phyloP scores from a whole-genome alignment of 441 rosid species.

The Gossypium schwendimanii region DNA sequence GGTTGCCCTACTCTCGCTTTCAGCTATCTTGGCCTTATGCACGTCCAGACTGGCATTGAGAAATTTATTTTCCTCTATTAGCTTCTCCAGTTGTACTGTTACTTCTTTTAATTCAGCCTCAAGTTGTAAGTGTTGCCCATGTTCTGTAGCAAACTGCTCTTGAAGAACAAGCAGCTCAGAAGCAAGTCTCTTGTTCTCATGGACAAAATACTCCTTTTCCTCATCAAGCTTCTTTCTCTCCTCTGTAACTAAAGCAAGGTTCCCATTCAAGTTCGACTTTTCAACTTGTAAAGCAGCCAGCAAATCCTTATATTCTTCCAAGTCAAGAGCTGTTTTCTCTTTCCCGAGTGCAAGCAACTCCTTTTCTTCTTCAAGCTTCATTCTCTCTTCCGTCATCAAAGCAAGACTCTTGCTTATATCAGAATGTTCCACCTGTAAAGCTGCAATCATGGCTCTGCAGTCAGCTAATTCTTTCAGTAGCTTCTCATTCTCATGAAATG shows the following conservation, averaged over 20 bases:
- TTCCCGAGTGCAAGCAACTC: constrained; percentile 37
- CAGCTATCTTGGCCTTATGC: constrained; percentile 36
- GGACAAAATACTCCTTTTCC: constrained; percentile 38
- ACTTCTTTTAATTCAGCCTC: constrained; percentile 47
- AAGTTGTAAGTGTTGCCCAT: constrained; percentile 31
- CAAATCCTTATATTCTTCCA: constrained; percentile 35
- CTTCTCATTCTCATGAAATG: constrained; percentile 45
- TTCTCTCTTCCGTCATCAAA: constrained; percentile 33
- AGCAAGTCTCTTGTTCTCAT: constrained; percentile 52
- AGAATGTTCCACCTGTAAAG: constrained; percentile 50
- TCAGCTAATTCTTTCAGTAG: constrained; percentile 52
- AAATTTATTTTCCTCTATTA: constrained; percentile 45
- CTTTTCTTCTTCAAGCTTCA: constrained; percentile 56
- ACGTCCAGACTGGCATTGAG: constrained; percentile 41
- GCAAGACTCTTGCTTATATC: constrained; percentile 39
- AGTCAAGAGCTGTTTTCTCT: constrained; percentile 29
- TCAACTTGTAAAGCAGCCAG: constrained; percentile 38
- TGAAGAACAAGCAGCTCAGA: constrained; percentile 51
- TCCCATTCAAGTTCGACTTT: constrained; percentile 36
- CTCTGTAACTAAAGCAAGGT: constrained; percentile 32
- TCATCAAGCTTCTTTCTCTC: constrained; percentile 43
- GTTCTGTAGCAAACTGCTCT: constrained; percentile 47
- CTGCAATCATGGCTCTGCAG: constrained; percentile 41
- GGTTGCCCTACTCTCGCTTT: constrained; percentile 26
- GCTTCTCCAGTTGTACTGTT: constrained; percentile 38